Conservation (phyloP, 768 basidiomycete species). For the Psilocybe tampanensis region DNA sequence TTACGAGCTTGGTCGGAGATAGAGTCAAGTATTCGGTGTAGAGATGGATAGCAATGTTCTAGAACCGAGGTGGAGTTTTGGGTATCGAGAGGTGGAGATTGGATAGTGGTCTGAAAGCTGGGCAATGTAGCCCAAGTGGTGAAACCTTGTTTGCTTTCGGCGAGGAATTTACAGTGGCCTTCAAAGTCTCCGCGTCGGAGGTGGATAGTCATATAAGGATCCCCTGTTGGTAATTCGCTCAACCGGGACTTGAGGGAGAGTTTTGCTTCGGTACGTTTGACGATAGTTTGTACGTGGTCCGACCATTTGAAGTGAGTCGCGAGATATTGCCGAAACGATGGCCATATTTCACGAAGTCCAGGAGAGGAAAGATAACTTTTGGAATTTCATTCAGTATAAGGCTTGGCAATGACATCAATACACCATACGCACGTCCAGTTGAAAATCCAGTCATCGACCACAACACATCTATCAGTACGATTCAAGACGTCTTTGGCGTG, state of each 20-base stretch:
- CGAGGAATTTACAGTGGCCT: conserved; percentile 40
- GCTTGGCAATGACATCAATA: background rate
- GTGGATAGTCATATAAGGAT: conserved; percentile 49
- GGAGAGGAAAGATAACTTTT: conserved; percentile 44
- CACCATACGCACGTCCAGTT: conserved; percentile 39
- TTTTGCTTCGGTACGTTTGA: conserved; percentile 33
- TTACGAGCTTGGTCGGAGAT: conserved; percentile 36
- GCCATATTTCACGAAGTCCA: conserved; percentile 42
- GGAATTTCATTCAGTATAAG: background rate
- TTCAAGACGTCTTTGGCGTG: conserved; percentile 34
- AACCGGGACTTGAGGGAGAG: conserved; percentile 32
- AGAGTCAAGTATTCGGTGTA: conserved; percentile 41
- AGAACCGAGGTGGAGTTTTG: conserved; percentile 37
- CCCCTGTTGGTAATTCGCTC: conserved; percentile 24
- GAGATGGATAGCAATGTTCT: conserved; percentile 48
- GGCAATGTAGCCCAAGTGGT: conserved; percentile 54
- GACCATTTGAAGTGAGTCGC: conserved; percentile 45
- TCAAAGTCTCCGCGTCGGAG: conserved; percentile 51
- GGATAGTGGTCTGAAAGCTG: conserved; percentile 28
- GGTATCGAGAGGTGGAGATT: conserved; percentile 38
- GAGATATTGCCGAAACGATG: conserved; percentile 40
- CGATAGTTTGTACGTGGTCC: conserved; percentile 32
- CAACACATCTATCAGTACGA: conserved; percentile 39
- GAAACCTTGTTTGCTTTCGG: conserved; percentile 37
- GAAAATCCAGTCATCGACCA: conserved; percentile 46